Conservation (phyloP, 176 grass and related monocot genomes). For the Paspalum notatum region DNA sequence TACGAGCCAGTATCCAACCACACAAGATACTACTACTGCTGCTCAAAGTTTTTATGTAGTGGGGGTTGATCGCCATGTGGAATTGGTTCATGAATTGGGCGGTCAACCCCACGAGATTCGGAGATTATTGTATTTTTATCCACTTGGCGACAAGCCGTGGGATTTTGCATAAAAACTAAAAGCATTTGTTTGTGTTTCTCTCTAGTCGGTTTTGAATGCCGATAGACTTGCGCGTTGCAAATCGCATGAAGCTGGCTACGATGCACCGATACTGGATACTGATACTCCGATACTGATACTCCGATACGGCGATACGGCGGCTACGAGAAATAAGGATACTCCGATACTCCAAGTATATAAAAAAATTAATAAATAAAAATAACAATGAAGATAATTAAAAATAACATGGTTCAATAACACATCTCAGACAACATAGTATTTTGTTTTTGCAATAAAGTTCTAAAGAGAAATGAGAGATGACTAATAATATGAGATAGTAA, state of each 20-base stretch:
- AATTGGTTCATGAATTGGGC: not conserved
- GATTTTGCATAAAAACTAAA: not conserved
- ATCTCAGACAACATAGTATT: too few species aligned
- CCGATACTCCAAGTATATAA: too few species aligned
- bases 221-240: not conserved
- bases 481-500: too few species aligned
- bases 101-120: conserved; percentile 23
- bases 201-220: not conserved
- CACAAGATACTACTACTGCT: not conserved
- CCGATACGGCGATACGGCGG: too few species aligned
- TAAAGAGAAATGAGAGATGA: too few species aligned
- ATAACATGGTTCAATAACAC: too few species aligned
- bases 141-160: not conserved
- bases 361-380: too few species aligned
- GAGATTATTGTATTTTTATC: not conserved
- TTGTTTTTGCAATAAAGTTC: too few species aligned
- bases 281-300: too few species aligned
- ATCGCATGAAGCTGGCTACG: not conserved
- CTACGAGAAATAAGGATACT: too few species aligned
- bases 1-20: conserved; percentile 8
- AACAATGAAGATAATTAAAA: too few species aligned
- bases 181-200: not conserved
- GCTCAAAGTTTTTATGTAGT: not conserved
- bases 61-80: not conserved
- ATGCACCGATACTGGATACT: too few species aligned